These are phyloP conservation scores for Cinnamomum micranthum DNA, from an alignment of 164 flowering plant species.

Conservation along the genomic window DNA sequence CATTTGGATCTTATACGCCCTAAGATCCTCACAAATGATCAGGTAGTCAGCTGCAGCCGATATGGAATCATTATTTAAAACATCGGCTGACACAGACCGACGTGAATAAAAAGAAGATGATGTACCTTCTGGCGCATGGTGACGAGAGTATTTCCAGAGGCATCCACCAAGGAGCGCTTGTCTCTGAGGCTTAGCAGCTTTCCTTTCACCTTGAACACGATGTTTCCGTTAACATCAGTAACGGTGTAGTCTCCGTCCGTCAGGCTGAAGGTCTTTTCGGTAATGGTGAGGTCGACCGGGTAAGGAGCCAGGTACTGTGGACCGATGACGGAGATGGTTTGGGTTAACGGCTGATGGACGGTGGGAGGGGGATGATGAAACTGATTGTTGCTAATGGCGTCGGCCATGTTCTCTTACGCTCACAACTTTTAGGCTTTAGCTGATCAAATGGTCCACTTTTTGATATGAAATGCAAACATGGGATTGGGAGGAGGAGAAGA, in stretches of 20 bases:
- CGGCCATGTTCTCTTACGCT: too few species aligned
- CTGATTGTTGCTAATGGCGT: too few species aligned
- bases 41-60: too few species aligned
- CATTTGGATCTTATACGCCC: too few species aligned
- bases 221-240: slow-evolving; percentile 41
- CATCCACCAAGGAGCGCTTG: slow-evolving; percentile 39
- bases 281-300: slow-evolving; percentile 45
- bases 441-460: too few species aligned
- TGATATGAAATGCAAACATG: too few species aligned
- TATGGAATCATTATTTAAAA: too few species aligned
- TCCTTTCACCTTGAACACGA: slow-evolving; percentile 50
- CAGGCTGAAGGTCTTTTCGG: slow-evolving; percentile 34
- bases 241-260: slow-evolving; percentile 45
- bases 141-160: slow-evolving; percentile 43
- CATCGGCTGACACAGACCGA: too few species aligned
- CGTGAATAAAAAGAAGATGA: too few species aligned
- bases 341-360: not conserved
- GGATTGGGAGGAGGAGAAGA: too few species aligned
- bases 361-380: not conserved
- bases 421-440: too few species aligned
- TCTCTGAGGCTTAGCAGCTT: slow-evolving; percentile 31
- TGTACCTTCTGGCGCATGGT: slow-evolving; percentile 42
- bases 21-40: too few species aligned
- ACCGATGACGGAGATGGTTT: slow-evolving; percentile 30
- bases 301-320: slow-evolving; percentile 40